A percentile compares a stretch with the other conserved stretches of the same genome.
These are phyloP conservation scores for Neurospora sp. DNA, from an alignment of 495 filamentous ascomycete species.

Conservation along the genomic window DNA sequence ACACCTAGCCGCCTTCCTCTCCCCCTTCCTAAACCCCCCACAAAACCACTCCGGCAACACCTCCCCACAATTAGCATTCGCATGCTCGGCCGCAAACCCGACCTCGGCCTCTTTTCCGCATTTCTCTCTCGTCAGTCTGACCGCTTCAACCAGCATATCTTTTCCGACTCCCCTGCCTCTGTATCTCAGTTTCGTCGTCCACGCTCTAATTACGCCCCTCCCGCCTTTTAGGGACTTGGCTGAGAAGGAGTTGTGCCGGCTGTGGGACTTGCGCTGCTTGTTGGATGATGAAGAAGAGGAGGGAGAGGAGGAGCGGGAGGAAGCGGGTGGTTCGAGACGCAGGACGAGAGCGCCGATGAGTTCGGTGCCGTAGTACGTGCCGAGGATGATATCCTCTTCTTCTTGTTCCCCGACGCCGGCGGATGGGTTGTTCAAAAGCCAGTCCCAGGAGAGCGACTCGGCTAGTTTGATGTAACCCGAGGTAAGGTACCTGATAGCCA, in stretches of 20 bases:
- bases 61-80: slow-evolving; percentile 42
- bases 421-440: slow-evolving; percentile 14
- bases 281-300: not conserved
- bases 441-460: slow-evolving; percentile 29
- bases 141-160: slow-evolving; percentile 57
- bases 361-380: slow-evolving; percentile 29
- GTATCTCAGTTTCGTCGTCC: slow-evolving; percentile 62
- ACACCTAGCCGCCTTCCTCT: slow-evolving; percentile 41
- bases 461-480: slow-evolving; percentile 30
- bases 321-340: slow-evolving; percentile 24
- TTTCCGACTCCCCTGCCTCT: slow-evolving; percentile 57
- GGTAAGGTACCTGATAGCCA: slow-evolving; percentile 32
- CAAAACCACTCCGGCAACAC: slow-evolving; percentile 55
- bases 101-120: slow-evolving; percentile 48
- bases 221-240: slow-evolving; percentile 23
- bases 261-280: not conserved
- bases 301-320: not conserved
- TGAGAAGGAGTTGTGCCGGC: not conserved
- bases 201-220: slow-evolving; percentile 54
- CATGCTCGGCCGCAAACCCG: slow-evolving; percentile 59
- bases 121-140: slow-evolving; percentile 45
- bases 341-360: slow-evolving; percentile 35
- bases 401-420: slow-evolving; percentile 14
- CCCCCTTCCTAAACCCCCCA: slow-evolving; percentile 43
- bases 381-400: slow-evolving; percentile 33